These are phyloP conservation scores for Metarhizium humberi DNA, from an alignment of 2,329 filamentous ascomycete genomes.

Conservation along the genomic window DNA sequence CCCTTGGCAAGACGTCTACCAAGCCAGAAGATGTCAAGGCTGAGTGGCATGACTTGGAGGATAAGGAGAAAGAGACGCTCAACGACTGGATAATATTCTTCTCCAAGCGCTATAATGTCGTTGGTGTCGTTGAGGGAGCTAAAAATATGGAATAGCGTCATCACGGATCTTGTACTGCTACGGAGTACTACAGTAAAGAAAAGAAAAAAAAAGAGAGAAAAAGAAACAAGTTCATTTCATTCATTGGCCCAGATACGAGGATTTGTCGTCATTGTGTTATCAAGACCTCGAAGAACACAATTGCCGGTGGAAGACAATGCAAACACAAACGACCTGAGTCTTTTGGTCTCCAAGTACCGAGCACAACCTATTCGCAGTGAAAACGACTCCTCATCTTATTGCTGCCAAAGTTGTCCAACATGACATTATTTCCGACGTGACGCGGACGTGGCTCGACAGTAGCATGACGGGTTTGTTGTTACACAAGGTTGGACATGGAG, in stretches of 20 bases:
- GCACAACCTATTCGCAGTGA: not conserved
- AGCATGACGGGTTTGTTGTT: not conserved
- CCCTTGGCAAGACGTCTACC: constrained; percentile 76
- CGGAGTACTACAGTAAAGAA: no score
- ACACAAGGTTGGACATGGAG: not conserved
- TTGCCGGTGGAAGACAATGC: no score
- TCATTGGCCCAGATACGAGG: no score
- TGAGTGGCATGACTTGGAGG: constrained; percentile 73
- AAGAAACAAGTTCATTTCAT: no score
- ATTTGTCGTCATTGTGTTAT: no score
- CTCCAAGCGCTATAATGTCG: constrained; percentile 89
- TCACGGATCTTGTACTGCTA: not conserved
- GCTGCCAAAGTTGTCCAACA: not conserved
- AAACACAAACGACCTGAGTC: no score
- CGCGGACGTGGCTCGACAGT: not conserved
- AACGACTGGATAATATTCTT: constrained; percentile 96
- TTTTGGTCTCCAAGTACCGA: no score
- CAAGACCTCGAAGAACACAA: no score
- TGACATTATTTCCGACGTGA: not conserved
- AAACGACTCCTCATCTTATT: not conserved
- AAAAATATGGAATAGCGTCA: constrained; percentile 39
- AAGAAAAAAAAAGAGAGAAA: no score
- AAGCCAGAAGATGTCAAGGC: constrained; percentile 74
- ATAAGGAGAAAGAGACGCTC: constrained; percentile 76
- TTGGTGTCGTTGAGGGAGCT: constrained; percentile 56